phyloP scores from a whole-genome alignment of 2,329 filamentous ascomycete species.

The Xylaria arbuscula region DNA sequence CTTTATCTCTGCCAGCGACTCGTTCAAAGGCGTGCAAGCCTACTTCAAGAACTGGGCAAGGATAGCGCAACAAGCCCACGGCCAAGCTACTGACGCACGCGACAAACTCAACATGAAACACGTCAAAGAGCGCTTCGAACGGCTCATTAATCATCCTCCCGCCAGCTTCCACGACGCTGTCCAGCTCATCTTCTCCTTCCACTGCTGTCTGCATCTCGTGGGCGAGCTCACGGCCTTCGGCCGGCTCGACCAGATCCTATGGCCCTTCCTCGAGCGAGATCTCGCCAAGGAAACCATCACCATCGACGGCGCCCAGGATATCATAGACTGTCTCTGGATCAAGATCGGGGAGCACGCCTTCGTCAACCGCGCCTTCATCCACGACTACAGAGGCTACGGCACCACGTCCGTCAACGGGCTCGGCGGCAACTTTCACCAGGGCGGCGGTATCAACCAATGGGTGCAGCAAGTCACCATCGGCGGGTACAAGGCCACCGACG shows the following conservation, averaged over 20 bases:
- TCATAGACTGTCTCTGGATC: constrained; percentile 36
- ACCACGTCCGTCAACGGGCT: constrained; percentile 29
- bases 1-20: constrained; percentile 31
- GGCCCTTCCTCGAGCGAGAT: constrained; percentile 32
- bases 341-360: constrained; percentile 38
- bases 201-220: constrained; percentile 34
- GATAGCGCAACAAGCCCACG: constrained; percentile 24
- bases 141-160: constrained; percentile 13
- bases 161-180: constrained; percentile 35
- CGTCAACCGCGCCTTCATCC: constrained; percentile 37
- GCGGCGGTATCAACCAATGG: constrained; percentile 38
- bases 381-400: constrained; percentile 34
- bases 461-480: constrained; percentile 36
- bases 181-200: constrained; percentile 33
- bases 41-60: constrained; percentile 31
- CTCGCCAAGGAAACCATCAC: constrained; percentile 12
- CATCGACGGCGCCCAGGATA: constrained; percentile 28
- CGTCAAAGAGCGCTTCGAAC: constrained; percentile 25
- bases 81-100: not conserved
- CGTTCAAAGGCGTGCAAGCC: constrained; percentile 29
- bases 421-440: constrained; percentile 34
- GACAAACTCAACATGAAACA: constrained; percentile 33
- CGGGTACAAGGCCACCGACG: constrained; percentile 31
- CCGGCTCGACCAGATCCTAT: constrained; percentile 36
- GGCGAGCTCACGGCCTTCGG: constrained; percentile 35